Percentiles rank a stretch among this genome's conserved stretches.
These are phyloP conservation scores for Hemileccinum impolitum DNA, from an alignment of 768 basidiomycete species.

Conservation along the genomic window DNA sequence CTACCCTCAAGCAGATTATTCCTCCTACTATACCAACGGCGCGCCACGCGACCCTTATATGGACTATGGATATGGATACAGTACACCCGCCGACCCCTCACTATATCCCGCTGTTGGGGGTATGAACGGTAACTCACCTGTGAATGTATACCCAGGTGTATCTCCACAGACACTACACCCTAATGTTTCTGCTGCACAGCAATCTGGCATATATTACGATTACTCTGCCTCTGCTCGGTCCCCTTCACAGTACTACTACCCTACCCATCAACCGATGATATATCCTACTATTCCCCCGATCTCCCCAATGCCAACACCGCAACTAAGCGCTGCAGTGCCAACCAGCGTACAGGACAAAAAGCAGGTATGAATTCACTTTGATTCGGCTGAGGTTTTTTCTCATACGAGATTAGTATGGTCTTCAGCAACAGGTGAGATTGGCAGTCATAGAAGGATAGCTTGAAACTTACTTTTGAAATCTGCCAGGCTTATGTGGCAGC, in stretches of 20 bases:
- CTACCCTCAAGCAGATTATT: constrained; percentile 57
- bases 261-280: constrained; percentile 54
- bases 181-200: constrained; percentile 41
- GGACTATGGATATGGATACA: constrained; percentile 60
- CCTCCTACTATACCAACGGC: constrained; percentile 53
- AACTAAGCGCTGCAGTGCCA: constrained; percentile 40
- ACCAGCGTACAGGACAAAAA: constrained; percentile 52
- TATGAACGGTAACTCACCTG: constrained; percentile 41
- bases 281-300: constrained; percentile 52
- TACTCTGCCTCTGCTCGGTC: constrained; percentile 47
- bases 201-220: constrained; percentile 58
- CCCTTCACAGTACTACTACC: constrained; percentile 60
- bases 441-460: not conserved
- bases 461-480: not conserved
- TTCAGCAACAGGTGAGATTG: constrained; percentile 45
- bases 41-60: constrained; percentile 47
- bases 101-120: constrained; percentile 47
- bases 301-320: constrained; percentile 53
- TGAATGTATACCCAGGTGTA: constrained; percentile 49
- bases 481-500: constrained; percentile 40
- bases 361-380: constrained; percentile 41
- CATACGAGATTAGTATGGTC: constrained; percentile 34
- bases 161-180: constrained; percentile 42
- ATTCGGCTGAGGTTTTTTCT: not conserved
- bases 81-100: constrained; percentile 45